Conservation (phyloP, 2,329 filamentous ascomycete species). For the Byssochlamys sp. region DNA sequence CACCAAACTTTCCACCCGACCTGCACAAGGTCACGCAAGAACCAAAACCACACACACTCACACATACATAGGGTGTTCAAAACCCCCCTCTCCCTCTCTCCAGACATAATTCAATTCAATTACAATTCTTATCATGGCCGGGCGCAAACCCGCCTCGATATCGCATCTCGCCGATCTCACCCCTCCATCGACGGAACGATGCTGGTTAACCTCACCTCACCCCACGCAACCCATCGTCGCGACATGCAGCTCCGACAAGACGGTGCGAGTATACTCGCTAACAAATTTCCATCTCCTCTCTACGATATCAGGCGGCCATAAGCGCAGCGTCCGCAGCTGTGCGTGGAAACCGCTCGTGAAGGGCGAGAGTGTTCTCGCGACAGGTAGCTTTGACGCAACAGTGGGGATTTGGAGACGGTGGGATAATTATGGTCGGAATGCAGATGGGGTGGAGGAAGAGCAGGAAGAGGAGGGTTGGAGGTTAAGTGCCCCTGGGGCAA, state of each 20-base stretch:
- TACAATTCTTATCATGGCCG: neutral
- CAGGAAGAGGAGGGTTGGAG: slow-evolving; percentile 10
- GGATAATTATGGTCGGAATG: slow-evolving; percentile 32
- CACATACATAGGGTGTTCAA: neutral
- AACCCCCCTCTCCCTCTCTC: neutral
- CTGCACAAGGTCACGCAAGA: neutral
- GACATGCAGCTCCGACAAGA: slow-evolving; percentile 76
- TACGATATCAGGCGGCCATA: slow-evolving; percentile 75
- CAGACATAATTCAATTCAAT: neutral
- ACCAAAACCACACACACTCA: slow-evolving; percentile 1
- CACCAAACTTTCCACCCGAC: neutral
- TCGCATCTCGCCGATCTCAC: slow-evolving; percentile 43
- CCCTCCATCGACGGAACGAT: slow-evolving; percentile 50
- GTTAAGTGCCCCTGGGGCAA: slow-evolving; percentile 14
- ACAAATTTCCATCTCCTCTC: slow-evolving; percentile 69
- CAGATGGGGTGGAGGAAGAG: slow-evolving; percentile 10
- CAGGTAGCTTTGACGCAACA: slow-evolving; percentile 86
- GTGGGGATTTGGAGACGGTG: slow-evolving; percentile 73
- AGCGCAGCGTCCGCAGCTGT: slow-evolving; percentile 72
- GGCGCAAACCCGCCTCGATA: slow-evolving; percentile 13
- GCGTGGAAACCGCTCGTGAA: slow-evolving; percentile 74
- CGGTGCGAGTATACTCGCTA: slow-evolving; percentile 81
- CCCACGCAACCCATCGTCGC: slow-evolving; percentile 79
- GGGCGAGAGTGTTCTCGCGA: slow-evolving; percentile 68
- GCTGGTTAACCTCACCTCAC: slow-evolving; percentile 79